phyloP scores from a whole-genome alignment of 2,329 filamentous ascomycete species.

The Aureobasidium sp. region DNA sequence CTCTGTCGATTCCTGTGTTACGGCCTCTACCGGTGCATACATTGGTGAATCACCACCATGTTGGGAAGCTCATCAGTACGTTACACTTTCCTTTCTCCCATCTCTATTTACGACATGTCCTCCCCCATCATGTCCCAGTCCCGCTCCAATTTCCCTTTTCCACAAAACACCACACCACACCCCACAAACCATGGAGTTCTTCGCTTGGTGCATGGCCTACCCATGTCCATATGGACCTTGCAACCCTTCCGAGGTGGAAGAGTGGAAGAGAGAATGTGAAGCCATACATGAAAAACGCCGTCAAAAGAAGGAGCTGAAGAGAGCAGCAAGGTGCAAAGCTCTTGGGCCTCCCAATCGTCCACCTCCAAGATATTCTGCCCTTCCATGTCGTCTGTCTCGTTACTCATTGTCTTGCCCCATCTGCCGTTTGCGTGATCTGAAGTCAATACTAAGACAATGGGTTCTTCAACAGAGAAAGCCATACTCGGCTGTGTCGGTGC shows the following conservation, averaged over 20 bases:
- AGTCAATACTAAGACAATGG: conserved; percentile 15
- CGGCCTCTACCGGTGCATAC: neutral
- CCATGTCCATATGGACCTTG: conserved; percentile 17
- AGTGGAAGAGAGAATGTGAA: neutral
- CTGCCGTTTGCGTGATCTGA: conserved; percentile 14
- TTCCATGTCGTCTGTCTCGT: conserved; percentile 15
- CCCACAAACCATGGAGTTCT: conserved; percentile 9
- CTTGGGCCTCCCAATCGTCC: neutral
- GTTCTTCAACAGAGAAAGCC: conserved; percentile 57
- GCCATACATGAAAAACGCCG: conserved; percentile 7
- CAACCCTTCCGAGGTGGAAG: conserved; percentile 5
- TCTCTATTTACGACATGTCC: neutral
- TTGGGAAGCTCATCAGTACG: conserved; percentile 17
- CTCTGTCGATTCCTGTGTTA: neutral
- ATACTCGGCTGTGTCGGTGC: conserved; percentile 88
- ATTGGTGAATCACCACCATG: conserved; percentile 9
- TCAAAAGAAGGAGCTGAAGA: neutral
- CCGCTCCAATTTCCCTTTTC: neutral
- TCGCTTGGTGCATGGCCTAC: conserved; percentile 17
- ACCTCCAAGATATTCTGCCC: neutral
- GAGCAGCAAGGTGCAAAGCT: neutral
- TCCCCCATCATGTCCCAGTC: neutral
- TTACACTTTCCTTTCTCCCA: neutral
- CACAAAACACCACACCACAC: neutral
- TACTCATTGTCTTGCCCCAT: conserved; percentile 15